Conservation (phyloP, 257 asterid genomes). For the Solanum neorickii region DNA sequence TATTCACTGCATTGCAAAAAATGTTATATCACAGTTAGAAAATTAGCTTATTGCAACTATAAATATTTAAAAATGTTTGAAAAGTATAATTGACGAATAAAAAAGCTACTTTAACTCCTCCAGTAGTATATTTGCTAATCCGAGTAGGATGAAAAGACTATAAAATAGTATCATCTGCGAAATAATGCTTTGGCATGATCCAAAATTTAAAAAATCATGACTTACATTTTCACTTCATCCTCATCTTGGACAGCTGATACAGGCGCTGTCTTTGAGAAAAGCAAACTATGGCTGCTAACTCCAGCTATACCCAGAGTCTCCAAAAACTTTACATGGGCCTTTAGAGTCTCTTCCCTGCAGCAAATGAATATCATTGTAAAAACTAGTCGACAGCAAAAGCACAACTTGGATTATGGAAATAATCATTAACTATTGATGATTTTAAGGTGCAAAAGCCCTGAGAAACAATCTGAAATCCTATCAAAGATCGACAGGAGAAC, state of each 20-base stretch:
- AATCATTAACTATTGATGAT: neutral
- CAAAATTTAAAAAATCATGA: neutral
- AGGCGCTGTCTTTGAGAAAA: constrained; percentile 81
- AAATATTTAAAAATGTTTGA: neutral
- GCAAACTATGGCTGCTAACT: constrained; percentile 86
- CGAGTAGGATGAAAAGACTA: neutral
- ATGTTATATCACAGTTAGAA: neutral
- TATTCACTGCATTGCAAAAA: neutral
- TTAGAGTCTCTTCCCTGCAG: constrained; percentile 65
- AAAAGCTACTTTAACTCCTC: neutral
- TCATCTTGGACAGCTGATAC: constrained; percentile 33
- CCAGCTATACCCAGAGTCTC: constrained; percentile 85
- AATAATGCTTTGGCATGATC: neutral
- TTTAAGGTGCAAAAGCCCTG: neutral
- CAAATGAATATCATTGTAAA: neutral
- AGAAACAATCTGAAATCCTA: neutral
- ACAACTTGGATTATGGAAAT: neutral
- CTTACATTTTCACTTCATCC: constrained; percentile 52
- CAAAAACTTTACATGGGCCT: constrained; percentile 58
- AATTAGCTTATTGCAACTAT: neutral
- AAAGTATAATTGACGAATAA: neutral
- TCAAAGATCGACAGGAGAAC: neutral
- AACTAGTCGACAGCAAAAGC: neutral
- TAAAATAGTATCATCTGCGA: neutral
- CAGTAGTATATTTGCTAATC: neutral